Evolutionary conservation across 805 yeast species (phyloP), one percentile per base, ranked within the genome.

Genomic region (Spathaspora passalidarum): DNA sequence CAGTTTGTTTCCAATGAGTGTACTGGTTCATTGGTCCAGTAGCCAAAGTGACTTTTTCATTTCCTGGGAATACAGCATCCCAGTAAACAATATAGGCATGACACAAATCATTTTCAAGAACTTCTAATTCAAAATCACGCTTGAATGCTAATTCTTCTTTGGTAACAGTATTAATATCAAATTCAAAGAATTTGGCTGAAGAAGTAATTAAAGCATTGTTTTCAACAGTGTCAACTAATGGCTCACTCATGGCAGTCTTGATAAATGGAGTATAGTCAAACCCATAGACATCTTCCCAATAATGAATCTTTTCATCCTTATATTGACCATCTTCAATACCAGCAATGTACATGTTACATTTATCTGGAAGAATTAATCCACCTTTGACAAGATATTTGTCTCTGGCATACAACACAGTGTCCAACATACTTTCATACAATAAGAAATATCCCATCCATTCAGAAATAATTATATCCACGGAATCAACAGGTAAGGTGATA

Each of bases 361-460:
- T 88, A 65, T 94, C 97, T 41, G 99, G 99, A 75, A 92, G 83
- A 56, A 94, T 89, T 54, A 92, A 75, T 11, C 99, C 99, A 42
- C 88, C 96, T 58, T 78, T 75, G 36, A 73, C 82, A 50, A 88
- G 73, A 66, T 90, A 95, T 63, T 78, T 82, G 69, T 94, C 99
- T 69, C 99, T 81, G 29, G 99, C 99, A 56, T 80, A 81, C 55
- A 94, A 73, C 21, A 94, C 99, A 21, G 98, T 89, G 68, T 94
- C 98, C 65, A 94, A 78, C 99, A 94, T 94, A 50, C 96, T 88
- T 76, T 94, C 99, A 64, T 92, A 94, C 46, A 95, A 76, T 56
- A 95, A 69, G 61, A 94, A 94, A 68, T 94, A 94, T 14, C 99
- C 99, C 99, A 94, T 94, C 99, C 99, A 94, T 68, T 94, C 99